A percentile compares a stretch with the other conserved stretches of the same genome.
phyloP scores from a whole-genome alignment of 148 eudicot species.

The Selenicereus undatus region DNA sequence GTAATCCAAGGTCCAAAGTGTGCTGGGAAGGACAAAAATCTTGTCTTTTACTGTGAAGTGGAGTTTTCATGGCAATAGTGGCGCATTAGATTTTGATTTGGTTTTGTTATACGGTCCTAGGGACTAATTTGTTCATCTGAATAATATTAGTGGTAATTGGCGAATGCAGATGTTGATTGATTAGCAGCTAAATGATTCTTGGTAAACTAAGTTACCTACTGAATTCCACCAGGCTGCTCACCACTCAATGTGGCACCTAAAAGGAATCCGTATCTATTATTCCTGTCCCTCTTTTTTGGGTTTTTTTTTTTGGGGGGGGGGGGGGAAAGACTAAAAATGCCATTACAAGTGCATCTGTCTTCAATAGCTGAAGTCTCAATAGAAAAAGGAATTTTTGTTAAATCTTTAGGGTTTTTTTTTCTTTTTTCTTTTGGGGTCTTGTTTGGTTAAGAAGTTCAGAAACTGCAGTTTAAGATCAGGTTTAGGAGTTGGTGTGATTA shows the following conservation, averaged over 20 bases:
- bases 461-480: not conserved
- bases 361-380: not conserved
- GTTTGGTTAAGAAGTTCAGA: conserved; percentile 1
- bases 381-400: not conserved
- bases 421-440: not conserved
- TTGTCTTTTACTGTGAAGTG: not conserved
- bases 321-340: not conserved
- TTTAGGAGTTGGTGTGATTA: not conserved
- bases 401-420: not conserved
- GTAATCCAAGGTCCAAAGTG: not conserved
- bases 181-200: not conserved
- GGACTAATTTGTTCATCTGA: not conserved
- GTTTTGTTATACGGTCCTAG: not conserved
- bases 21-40: not conserved
- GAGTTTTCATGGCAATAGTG: not conserved
- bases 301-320: not conserved
- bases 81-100: not conserved
- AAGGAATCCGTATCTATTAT: not conserved
- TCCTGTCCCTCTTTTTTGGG: not conserved
- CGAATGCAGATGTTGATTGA: not conserved
- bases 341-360: not conserved
- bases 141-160: not conserved
- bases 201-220: not conserved
- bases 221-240: not conserved
- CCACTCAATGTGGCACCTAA: not conserved